Evolutionary conservation across 495 filamentous ascomycete genomes (phyloP).

Genomic region (Talaromyces ruber): DNA sequence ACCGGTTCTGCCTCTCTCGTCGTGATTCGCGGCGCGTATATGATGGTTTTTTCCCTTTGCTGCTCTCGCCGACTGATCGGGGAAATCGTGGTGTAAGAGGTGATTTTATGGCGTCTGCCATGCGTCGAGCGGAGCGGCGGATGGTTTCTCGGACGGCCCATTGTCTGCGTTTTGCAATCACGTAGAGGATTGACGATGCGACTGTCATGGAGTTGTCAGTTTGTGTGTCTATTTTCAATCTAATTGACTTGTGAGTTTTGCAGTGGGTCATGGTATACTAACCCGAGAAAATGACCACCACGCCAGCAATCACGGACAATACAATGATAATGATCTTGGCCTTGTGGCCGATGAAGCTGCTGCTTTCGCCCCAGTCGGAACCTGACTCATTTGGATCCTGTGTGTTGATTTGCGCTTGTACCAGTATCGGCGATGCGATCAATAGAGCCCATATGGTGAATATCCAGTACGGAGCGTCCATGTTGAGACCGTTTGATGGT

Average conservation of each 20-base stretch:
- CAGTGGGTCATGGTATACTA: no score
- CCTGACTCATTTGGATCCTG: neutral
- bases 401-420: neutral
- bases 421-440: neutral
- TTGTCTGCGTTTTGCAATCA: constrained; percentile 43
- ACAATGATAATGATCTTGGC: constrained; percentile 13
- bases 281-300: constrained; percentile 20
- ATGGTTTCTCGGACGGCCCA: constrained; percentile 41
- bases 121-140: constrained; percentile 32
- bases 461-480: neutral
- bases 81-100: constrained; percentile 17
- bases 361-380: neutral
- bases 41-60: no score
- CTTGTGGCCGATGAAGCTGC: constrained; percentile 9
- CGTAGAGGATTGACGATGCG: constrained; percentile 36
- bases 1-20: neutral
- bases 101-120: constrained; percentile 24
- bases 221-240: neutral
- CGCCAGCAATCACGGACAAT: constrained; percentile 15
- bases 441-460: neutral
- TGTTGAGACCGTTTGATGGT: neutral
- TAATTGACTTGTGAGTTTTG: no score
- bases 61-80: neutral
- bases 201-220: constrained; percentile 17
- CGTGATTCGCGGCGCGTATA: neutral